Base-by-base conservation (phyloP, 2,329 filamentous ascomycete species). In the Colletotrichum lini region DNA sequence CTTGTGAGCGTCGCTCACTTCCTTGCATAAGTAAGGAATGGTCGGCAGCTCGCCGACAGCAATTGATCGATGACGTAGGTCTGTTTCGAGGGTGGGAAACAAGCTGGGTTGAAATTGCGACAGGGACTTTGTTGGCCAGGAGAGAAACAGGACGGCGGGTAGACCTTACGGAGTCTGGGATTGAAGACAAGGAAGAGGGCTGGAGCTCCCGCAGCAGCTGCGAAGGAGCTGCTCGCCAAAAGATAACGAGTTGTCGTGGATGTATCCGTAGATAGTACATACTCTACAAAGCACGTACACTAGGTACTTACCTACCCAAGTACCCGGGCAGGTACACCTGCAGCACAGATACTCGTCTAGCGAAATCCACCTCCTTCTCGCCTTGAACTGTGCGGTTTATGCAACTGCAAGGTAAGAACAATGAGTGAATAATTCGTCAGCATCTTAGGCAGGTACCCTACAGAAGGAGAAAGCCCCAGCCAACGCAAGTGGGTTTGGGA, bases 31-130 rank as follows among this genome's bases (percentile, higher is more conserved):
- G 40, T 53, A 38, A 52, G 16, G 15, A 4, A 21, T 21, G 35
- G 40, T 58, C 30, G 38, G 52, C 26, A 65, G 42, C 54, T 56
- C 30, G 50, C 42, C 50, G 38, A 66, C 65, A 56, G 54, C 68
- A 52, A 26, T 30, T 66, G 54, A 45, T 59, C 54, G 65, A 72
- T 72, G 69, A 72, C 69, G 69, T 72, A 47, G 65, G 15, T 38
- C 12, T 70, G 65, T 70, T 72, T 72, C 58, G 65, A 72, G 23
- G 10, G 69, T 62, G 57, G 67, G 67, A 70, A 70, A 70, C 63
- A 35, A 30, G 35, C 21, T 21, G 52, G 47, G 38, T 65, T 72
- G 45, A 54, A 16, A 64, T 70, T 54, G 47, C 47, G 59, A 70
- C 65, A 15, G 47, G 49, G 40, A 12, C 9, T 30, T 23, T 40